Base-by-base conservation (phyloP, 495 filamentous ascomycete species). In the Parachaetomium inaequale region DNA sequence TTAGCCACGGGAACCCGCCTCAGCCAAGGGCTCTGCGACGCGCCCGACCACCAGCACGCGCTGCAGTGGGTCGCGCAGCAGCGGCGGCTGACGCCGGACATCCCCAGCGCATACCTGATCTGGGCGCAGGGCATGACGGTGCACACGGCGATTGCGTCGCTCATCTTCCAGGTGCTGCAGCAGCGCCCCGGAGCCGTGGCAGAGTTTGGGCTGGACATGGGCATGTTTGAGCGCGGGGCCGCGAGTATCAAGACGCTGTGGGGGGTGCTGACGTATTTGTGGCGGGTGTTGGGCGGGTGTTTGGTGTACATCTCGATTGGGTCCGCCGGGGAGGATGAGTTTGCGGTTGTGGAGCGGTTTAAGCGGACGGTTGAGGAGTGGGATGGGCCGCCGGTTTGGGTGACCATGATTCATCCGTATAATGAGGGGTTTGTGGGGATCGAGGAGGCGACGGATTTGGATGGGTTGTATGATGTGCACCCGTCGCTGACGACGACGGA, bases 121-220 rank as follows among this genome's bases (percentile, higher is more conserved):
- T 63, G 64, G 64, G 62, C 64, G 14, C 55, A 43, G n/a, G 64
- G 62, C 50, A 63, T 63, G 60, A 66, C 60, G n/a, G 64, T 58
- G 42, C 64, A 66, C 36, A 43, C 64, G 34, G 64, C 64, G 17
- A 40, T 66, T 1, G 60, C 61, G 21, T 45, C 42, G 23, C 55
- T 66, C 5, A 49, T 63, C 42, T 57, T 66, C 36, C 64, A 66
- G 45, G 58, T 66, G 42, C 28, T 66, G 38, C 61, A 60, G 46
- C 64, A 66, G 28, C 36, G 42, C n/a, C 64, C 64, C n/a, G 51
- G 38, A 1, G 50, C 55, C 2, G 31, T 61, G 14, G 28, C 38
- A 0, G 45, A 63, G 49, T 40, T 32, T 2, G 43, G 34, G 25
- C 26, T 66, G 21, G 53, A 55, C 10, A 46, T 55, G 55, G 31